These are phyloP conservation scores for Echria macrotheca DNA, from an alignment of 495 filamentous ascomycete genomes.

Conservation along the genomic window DNA sequence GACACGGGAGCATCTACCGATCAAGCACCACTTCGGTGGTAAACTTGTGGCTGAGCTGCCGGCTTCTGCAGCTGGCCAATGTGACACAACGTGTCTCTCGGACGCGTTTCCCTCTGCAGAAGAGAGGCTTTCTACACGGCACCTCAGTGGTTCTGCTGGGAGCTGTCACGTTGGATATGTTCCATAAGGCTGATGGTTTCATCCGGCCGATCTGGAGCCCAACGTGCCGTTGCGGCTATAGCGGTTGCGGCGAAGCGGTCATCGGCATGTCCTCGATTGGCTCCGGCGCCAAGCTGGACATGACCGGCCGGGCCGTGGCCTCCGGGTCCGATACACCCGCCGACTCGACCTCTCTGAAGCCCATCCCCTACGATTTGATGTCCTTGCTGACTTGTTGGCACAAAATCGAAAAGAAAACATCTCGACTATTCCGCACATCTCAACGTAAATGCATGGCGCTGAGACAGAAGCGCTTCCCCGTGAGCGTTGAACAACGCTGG, in stretches of 20 bases:
- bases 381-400: too few species aligned
- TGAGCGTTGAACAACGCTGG: too few species aligned
- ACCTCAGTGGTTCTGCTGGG: not conserved
- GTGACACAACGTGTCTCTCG: not conserved
- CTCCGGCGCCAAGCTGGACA: not conserved
- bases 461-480: too few species aligned
- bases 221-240: not conserved
- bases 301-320: not conserved
- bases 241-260: not conserved
- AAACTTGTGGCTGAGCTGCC: not conserved
- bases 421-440: too few species aligned
- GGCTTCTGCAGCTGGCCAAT: too few species aligned
- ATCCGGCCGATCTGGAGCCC: not conserved
- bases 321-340: not conserved
- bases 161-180: not conserved
- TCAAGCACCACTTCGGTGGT: not conserved
- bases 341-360: not conserved
- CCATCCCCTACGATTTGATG: too few species aligned
- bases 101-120: not conserved
- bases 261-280: constrained; percentile 7
- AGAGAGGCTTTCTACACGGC: not conserved
- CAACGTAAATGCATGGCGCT: too few species aligned
- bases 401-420: too few species aligned
- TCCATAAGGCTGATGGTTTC: constrained; percentile 1
- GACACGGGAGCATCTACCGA: not conserved